Percentiles rank a stretch among this genome's conserved stretches.
These are phyloP conservation scores for Lichtheimia ramosa DNA, from an alignment of 371 early-diverging fungal genomes.

Conservation along the genomic window DNA sequence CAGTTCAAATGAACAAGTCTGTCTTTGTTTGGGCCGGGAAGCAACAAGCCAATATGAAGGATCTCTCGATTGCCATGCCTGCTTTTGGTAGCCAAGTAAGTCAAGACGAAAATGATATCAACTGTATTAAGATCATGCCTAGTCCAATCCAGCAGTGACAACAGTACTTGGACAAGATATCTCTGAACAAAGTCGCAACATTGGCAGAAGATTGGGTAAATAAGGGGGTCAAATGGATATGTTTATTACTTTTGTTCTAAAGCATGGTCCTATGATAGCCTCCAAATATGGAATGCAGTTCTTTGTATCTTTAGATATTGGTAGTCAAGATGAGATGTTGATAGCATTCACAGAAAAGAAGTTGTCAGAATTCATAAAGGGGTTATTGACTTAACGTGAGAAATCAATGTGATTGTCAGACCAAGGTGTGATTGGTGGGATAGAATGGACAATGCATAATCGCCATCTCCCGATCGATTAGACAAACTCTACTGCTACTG, in stretches of 20 bases:
- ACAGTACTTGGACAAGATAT: slow-evolving; percentile 48
- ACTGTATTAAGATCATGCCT: background rate
- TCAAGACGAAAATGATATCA: background rate
- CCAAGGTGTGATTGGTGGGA: no score
- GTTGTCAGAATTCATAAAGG: slow-evolving; percentile 34
- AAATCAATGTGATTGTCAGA: background rate
- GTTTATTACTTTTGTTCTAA: background rate
- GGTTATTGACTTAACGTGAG: slow-evolving; percentile 9
- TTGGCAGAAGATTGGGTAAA: slow-evolving; percentile 46
- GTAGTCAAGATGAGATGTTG: slow-evolving; percentile 39
- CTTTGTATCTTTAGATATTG: slow-evolving; percentile 37
- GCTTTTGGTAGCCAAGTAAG: slow-evolving; percentile 30
- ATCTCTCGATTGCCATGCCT: slow-evolving; percentile 47
- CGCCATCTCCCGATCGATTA: no score
- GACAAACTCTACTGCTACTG: no score
- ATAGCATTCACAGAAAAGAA: slow-evolving; percentile 51
- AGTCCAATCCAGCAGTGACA: slow-evolving; percentile 41
- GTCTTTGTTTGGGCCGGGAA: slow-evolving; percentile 44
- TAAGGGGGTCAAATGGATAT: background rate
- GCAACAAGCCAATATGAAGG: slow-evolving; percentile 30
- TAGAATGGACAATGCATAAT: no score
- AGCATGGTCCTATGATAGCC: slow-evolving; percentile 17
- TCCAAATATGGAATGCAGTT: slow-evolving; percentile 42
- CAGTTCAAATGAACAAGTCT: slow-evolving; percentile 36
- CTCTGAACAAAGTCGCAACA: slow-evolving; percentile 36